A percentile compares a stretch with the other conserved stretches of the same genome.
phyloP scores from a whole-genome alignment of 352 stramenopile genomes.

The Saprolegnia diclina region DNA sequence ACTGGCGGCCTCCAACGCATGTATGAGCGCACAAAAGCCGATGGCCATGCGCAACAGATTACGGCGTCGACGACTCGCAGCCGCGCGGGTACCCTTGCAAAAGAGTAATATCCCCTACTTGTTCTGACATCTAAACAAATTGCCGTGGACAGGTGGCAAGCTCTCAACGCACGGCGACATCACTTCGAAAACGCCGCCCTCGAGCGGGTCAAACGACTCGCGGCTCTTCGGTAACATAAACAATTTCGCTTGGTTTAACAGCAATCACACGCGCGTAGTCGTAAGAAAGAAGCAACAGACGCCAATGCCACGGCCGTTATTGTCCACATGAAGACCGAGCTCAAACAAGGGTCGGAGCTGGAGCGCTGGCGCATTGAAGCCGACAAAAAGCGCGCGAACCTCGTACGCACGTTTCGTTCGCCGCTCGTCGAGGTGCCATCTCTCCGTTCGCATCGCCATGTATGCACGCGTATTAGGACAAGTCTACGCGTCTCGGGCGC shows the following conservation, averaged over 20 bases:
- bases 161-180: conserved; percentile 30
- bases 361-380: conserved; percentile 25
- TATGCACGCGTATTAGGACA: conserved; percentile 29
- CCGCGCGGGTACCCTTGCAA: conserved; percentile 29
- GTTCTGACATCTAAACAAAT: no score
- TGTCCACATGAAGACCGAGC: not conserved
- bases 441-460: conserved; percentile 28
- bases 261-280: conserved; percentile 30
- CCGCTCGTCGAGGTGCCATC: not conserved
- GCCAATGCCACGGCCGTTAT: not conserved
- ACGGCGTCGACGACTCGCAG: conserved; percentile 37
- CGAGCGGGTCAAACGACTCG: conserved; percentile 33
- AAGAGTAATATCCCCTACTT: not conserved
- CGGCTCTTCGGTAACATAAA: no score
- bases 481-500: conserved; percentile 24
- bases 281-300: not conserved
- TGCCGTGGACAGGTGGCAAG: conserved; percentile 1
- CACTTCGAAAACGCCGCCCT: conserved; percentile 39
- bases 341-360: conserved; percentile 29
- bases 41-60: conserved; percentile 35
- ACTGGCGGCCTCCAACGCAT: conserved; percentile 50
- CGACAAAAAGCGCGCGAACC: conserved; percentile 3
- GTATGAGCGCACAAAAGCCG: conserved; percentile 36
- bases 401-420: conserved; percentile 10
- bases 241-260: conserved; percentile 20